Percentiles rank a stretch among this genome's conserved stretches.
Evolutionary conservation across 768 basidiomycete species (phyloP).

Genomic region (Scleroderma citrinum): DNA sequence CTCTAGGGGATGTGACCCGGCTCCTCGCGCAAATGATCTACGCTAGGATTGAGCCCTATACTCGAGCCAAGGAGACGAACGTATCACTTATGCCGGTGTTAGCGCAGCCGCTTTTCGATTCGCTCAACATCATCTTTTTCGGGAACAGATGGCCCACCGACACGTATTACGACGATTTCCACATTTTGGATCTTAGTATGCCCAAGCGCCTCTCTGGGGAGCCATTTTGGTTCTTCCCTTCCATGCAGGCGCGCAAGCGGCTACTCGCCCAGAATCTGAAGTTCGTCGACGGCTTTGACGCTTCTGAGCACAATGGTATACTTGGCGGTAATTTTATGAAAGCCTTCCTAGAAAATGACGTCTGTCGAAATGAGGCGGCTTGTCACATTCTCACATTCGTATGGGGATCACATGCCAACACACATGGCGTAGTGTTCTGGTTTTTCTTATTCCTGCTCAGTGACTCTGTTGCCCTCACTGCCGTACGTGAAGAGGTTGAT

Average conservation of each 20-base stretch:
- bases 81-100: conserved; percentile 14
- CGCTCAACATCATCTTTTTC: conserved; percentile 15
- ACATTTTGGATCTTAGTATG: conserved; percentile 12
- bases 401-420: conserved; percentile 22
- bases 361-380: conserved; percentile 16
- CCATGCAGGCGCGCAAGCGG: conserved; percentile 10
- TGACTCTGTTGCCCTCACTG: conserved; percentile 38
- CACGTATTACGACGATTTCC: conserved; percentile 21
- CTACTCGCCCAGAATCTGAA: conserved; percentile 4
- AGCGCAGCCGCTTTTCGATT: conserved; percentile 12
- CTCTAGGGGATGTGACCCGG: conserved; percentile 8
- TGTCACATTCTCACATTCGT: conserved; percentile 18
- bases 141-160: conserved; percentile 13
- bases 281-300: conserved; percentile 10
- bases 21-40: conserved; percentile 10
- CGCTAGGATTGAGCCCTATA: conserved; percentile 7
- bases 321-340: conserved; percentile 13
- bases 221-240: conserved; percentile 9
- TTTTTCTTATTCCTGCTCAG: conserved; percentile 31
- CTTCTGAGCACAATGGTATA: background rate
- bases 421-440: conserved; percentile 15
- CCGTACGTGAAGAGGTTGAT: conserved; percentile 44
- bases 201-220: conserved; percentile 15
- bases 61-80: background rate
- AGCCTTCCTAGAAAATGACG: conserved; percentile 13